Conservation (phyloP, 2,329 filamentous ascomycete species). For the Sporothrix inflata region DNA sequence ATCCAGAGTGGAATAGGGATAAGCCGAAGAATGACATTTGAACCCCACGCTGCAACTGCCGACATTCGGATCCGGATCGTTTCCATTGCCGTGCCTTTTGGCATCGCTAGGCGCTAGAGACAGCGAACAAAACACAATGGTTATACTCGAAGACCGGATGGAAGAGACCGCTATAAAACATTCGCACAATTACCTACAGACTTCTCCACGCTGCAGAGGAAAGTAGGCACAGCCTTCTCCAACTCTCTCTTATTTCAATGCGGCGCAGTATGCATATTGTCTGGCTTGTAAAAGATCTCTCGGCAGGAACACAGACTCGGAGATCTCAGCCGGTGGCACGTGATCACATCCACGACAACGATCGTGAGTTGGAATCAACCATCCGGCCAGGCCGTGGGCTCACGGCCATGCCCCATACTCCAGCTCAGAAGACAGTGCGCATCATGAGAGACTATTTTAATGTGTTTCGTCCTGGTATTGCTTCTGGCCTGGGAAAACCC, state of each 20-base stretch:
- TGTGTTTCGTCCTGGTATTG: conserved; percentile 8
- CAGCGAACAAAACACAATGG: not conserved
- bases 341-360: not conserved
- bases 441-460: not conserved
- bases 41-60: conserved; percentile 23
- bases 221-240: not conserved
- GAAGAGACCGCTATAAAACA: not conserved
- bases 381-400: not conserved
- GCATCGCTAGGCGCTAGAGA: not conserved
- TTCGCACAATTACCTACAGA: not conserved
- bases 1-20: not conserved
- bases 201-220: too few relatives aligned
- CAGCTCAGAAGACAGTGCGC: not conserved
- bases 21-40: not conserved
- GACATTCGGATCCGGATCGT: conserved; percentile 7
- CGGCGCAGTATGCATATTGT: not conserved
- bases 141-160: not conserved
- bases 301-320: not conserved
- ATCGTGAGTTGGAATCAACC: not conserved
- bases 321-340: not conserved
- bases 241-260: not conserved
- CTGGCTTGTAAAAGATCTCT: not conserved
- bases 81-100: conserved; percentile 20
- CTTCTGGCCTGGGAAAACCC: not conserved
- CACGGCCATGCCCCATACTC: not conserved